Base-by-base conservation (phyloP, 2,329 filamentous ascomycete genomes). In the Pseudogymnoascus sp. region DNA sequence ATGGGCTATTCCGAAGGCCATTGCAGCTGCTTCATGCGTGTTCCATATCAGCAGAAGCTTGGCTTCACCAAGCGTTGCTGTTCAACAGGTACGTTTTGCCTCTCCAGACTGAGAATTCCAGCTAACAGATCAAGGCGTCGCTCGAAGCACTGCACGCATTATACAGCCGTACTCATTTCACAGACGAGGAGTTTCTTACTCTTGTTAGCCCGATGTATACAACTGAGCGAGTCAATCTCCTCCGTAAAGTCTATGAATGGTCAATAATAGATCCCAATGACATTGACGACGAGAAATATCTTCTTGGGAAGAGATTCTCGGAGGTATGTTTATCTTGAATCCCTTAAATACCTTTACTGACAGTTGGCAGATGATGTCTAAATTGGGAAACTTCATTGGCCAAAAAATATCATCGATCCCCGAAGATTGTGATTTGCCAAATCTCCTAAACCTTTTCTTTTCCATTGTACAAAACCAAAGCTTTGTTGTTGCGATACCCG, bases 251-350 rank as follows among this genome's bases (percentile, higher is more conserved):
- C 11, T 92, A 91, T 70, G 85, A 89, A 66, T 95, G 90, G 89
- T 90, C 91, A 4, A 77, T 86, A 10, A 87, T 93, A 46, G 89
- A 92, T 67, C 84, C 91, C 2, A 84, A 90, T 64, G 89, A 96
- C 69, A 86, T 96, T 64, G 90, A 97, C 68, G 91, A 96, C 71
- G 88, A 92, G 71, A 96, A 92, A 73, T 98, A 99, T 73, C 86
- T 91, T 62, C 86, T 97, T 68, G 87, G 90, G 41, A 98, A 98
- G 78, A 97, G 96, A 75, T 85, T 98, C 56, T 92, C 93, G 1
- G 95, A 99, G 84, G 90, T 92, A 81, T 68, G 77, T 69, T 12
- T 31, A 46, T 46, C 10, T 33, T 12, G 19, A 2, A 40, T 35
- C 24, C 24, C 26, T 28, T 56, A 43, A 19, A 38, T 24, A 28